Base-by-base conservation (phyloP, 192 early-diverging fungal genomes). In the Spizellomyces sp. region DNA sequence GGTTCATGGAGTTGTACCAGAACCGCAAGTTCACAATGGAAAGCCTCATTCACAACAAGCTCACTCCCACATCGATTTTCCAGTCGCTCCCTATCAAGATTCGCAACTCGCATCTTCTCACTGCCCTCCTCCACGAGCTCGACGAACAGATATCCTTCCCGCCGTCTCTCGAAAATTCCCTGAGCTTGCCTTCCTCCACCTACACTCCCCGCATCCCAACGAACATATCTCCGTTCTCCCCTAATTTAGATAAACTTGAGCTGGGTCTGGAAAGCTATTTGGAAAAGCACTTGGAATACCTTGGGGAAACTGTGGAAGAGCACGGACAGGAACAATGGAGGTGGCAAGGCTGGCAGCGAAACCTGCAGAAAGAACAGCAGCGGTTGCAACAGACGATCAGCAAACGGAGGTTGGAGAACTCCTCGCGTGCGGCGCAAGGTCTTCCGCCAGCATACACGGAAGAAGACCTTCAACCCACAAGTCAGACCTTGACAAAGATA, bases 301-400 rank as follows among this genome's bases (percentile, higher is more conserved):
- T 96, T 62, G 82, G 89, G 70, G 91, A 93, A 43, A 85, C 90
- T 12, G 87, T 95, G 36, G 98, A 99, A 64, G 93, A 92, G 36
- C 90, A 96, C 62, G 89, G 89, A 57, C 93, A 94, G 79, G 92
- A 96, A 73, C 91, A 94, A 69, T 90, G 89, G 86, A 90, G 93
- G 74, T 96, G 94, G 86, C 90, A 92, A 71, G 92, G 93, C 79
- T 98, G 98, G 98, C 92, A 98, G 81, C 90, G 95, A 71, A 90
- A 86, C 63, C 83, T 92, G 76, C 89, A 90, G 67, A 90, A 92
- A 77, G 98, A 98, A 75, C 90, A 95, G 83, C 79, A 85, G 68
- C 90, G 89, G 79, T 79, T 90, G 75, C 84, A 84, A 70, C 87
- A 82, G 83, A 82, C 67, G 48, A 85, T 64, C 56, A 47, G 67